These are phyloP conservation scores for Penicillium lagena DNA, from an alignment of 495 filamentous ascomycete species.

Conservation along the genomic window DNA sequence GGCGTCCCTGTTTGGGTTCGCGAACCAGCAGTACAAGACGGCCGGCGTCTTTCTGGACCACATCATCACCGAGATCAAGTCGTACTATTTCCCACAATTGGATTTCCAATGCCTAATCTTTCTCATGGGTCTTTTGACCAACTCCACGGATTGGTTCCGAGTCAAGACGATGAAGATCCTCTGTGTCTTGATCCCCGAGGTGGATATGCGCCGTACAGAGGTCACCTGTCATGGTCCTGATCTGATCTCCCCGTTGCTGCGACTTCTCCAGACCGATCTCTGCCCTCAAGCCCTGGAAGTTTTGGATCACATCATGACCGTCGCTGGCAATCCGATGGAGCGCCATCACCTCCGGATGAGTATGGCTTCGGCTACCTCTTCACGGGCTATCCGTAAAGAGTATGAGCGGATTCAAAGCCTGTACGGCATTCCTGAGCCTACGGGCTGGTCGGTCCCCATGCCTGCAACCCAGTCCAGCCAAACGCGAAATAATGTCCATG, in stretches of 20 bases:
- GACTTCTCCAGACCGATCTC: constrained; percentile 86
- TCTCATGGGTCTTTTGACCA: constrained; percentile 86
- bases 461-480: constrained; percentile 79
- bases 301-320: constrained; percentile 88
- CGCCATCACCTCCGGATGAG: constrained; percentile 94
- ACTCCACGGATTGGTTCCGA: constrained; percentile 82
- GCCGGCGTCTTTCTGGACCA: constrained; percentile 73
- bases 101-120: constrained; percentile 84
- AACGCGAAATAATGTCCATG: constrained; percentile 89
- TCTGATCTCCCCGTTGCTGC: constrained; percentile 85
- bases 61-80: constrained; percentile 67
- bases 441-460: constrained; percentile 93
- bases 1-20: constrained; percentile 59
- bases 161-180: constrained; percentile 86
- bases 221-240: constrained; percentile 90
- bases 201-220: constrained; percentile 89
- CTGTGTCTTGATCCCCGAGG: constrained; percentile 75
- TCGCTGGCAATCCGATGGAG: constrained; percentile 89
- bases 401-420: constrained; percentile 91
- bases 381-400: constrained; percentile 80
- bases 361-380: constrained; percentile 73
- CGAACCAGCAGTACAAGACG: constrained; percentile 59
- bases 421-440: constrained; percentile 93
- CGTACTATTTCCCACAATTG: constrained; percentile 73
- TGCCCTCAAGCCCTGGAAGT: constrained; percentile 88